A percentile compares a stretch with the other conserved stretches of the same genome.
Conservation (phyloP, 2,329 filamentous ascomycete genomes). For the Biscogniauxia mediterranea region DNA sequence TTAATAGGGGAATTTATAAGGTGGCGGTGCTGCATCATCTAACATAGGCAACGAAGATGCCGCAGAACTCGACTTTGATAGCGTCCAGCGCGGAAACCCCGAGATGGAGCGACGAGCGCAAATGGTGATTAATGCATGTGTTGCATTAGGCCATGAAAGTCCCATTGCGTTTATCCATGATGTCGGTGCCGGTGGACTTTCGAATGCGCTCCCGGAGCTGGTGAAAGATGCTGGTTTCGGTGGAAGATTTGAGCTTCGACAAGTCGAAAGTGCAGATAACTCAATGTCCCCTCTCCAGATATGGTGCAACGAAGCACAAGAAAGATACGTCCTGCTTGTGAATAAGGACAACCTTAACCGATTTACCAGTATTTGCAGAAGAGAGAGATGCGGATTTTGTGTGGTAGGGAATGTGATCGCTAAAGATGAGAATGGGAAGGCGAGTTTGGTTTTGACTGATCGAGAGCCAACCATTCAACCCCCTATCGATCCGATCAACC, state of each 20-base stretch:
- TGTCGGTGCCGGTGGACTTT: conserved; percentile 88
- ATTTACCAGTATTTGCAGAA: conserved; percentile 65
- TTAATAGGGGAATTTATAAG: background rate
- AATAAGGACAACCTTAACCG: conserved; percentile 76
- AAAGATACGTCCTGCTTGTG: conserved; percentile 90
- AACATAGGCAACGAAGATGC: conserved; percentile 84
- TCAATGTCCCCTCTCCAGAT: conserved; percentile 96
- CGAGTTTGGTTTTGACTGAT: conserved; percentile 66
- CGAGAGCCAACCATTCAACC: conserved; percentile 24
- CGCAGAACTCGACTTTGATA: conserved; percentile 92
- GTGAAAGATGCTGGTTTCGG: conserved; percentile 77
- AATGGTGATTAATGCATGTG: conserved; percentile 96
- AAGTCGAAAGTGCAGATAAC: conserved; percentile 84
- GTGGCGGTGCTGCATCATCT: conserved; percentile 91
- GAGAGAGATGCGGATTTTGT: conserved; percentile 90
- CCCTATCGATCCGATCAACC: conserved; percentile 24
- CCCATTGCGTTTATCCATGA: conserved; percentile 98
- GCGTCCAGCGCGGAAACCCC: conserved; percentile 94
- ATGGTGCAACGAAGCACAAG: conserved; percentile 93
- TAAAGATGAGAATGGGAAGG: conserved; percentile 59
- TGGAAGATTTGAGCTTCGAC: conserved; percentile 89
- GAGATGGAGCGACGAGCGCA: conserved; percentile 94
- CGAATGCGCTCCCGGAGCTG: conserved; percentile 73
- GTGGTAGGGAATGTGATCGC: conserved; percentile 78
- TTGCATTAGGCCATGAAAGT: conserved; percentile 76